phyloP scores from a whole-genome alignment of 208 protist species.

The Endotrypanum monterogeii region DNA sequence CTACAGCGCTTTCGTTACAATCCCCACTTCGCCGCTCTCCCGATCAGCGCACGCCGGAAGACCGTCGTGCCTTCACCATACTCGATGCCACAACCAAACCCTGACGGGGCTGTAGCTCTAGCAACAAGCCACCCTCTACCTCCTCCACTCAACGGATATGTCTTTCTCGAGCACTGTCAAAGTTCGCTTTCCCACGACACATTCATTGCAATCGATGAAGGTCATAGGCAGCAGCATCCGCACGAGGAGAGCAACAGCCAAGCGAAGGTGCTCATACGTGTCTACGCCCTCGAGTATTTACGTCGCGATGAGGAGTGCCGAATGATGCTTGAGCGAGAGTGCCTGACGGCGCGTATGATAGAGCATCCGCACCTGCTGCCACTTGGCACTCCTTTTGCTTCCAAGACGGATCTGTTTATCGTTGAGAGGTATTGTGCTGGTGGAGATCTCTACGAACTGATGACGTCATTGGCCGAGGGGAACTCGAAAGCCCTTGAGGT shows the following conservation, averaged over 20 bases:
- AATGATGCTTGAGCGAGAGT: conserved; percentile 58
- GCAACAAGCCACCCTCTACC: conserved; percentile 37
- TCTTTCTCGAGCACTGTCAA: conserved; percentile 46
- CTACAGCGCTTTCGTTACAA: not conserved
- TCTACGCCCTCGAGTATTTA: conserved; percentile 68
- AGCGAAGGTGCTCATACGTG: conserved; percentile 53
- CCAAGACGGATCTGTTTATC: conserved; percentile 58
- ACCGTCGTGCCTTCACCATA: not conserved
- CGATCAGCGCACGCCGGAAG: not conserved
- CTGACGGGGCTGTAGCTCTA: conserved; percentile 10
- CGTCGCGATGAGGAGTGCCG: conserved; percentile 45
- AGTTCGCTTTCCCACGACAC: conserved; percentile 65
- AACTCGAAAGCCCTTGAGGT: not conserved
- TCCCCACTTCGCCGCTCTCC: not conserved
- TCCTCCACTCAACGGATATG: conserved; percentile 51
- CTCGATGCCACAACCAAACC: not conserved
- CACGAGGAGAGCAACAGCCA: conserved; percentile 2
- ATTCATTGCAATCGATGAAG: conserved; percentile 35
- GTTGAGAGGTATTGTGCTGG: conserved; percentile 59
- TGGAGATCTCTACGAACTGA: conserved; percentile 59
- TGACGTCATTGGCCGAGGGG: conserved; percentile 31
- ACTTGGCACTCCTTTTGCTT: conserved; percentile 41
- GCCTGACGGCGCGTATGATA: conserved; percentile 38
- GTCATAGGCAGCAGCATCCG: not conserved
- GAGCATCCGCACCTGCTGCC: conserved; percentile 55